Percentiles rank a stretch among this genome's conserved stretches.
phyloP scores from a whole-genome alignment of 2,329 filamentous ascomycete species.

The Fusarium tanahbumbuense region DNA sequence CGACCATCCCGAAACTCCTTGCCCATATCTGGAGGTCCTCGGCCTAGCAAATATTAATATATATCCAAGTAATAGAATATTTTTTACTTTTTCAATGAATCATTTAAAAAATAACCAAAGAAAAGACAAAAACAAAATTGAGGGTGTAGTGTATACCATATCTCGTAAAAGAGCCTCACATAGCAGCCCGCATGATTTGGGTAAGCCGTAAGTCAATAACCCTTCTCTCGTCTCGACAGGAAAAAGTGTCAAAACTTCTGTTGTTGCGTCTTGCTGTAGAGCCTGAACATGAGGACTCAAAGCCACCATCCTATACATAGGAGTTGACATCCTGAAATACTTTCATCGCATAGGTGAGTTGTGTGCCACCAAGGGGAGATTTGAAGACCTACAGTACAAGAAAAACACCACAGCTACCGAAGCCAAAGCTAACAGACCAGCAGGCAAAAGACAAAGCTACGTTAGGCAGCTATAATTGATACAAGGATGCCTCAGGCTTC shows the following conservation, averaged over 20 bases:
- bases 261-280: slow-evolving; percentile 43
- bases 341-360: slow-evolving; percentile 32
- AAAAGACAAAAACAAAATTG: slow-evolving; percentile 6
- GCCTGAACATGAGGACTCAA: slow-evolving; percentile 40
- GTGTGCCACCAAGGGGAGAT: slow-evolving; percentile 27
- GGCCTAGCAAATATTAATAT: slow-evolving; percentile 29
- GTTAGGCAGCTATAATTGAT: slow-evolving; percentile 30
- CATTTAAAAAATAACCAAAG: background rate
- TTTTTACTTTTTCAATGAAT: background rate
- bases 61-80: slow-evolving; percentile 1
- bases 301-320: slow-evolving; percentile 43
- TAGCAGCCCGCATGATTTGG: slow-evolving; percentile 41
- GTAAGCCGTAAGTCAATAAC: slow-evolving; percentile 42
- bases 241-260: slow-evolving; percentile 44
- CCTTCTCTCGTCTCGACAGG: slow-evolving; percentile 43
- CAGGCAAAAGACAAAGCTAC: slow-evolving; percentile 10
- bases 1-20: slow-evolving; percentile 38
- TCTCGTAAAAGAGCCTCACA: slow-evolving; percentile 40
- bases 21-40: slow-evolving; percentile 42
- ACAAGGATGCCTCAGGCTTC: slow-evolving; percentile 42
- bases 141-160: slow-evolving; percentile 34
- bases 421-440: background rate
- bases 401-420: slow-evolving; percentile 7
- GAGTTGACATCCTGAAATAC: slow-evolving; percentile 40
- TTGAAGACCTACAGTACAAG: slow-evolving; percentile 14